Percentiles rank a stretch among this genome's conserved stretches.
Conservation (phyloP, 768 basidiomycete genomes). For the Auriculariales sp. region DNA sequence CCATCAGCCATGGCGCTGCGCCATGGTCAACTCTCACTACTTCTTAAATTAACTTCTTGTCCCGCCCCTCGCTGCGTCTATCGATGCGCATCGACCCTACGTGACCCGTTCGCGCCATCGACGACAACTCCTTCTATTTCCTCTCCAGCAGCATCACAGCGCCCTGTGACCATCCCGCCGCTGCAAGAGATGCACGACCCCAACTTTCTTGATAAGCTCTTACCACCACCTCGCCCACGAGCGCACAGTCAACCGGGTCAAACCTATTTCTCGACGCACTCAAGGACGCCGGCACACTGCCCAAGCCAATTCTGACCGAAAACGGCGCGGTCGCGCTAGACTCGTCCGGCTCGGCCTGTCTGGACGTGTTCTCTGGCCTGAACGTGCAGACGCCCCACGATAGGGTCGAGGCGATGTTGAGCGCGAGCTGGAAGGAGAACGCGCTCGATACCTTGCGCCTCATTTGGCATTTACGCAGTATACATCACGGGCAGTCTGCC, state of each 20-base stretch:
- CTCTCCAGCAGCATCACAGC: slow-evolving; percentile 7
- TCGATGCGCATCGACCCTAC: background rate
- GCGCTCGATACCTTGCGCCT: slow-evolving; percentile 41
- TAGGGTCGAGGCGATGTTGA: slow-evolving; percentile 22
- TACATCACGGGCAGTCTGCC: slow-evolving; percentile 53
- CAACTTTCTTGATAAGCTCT: slow-evolving; percentile 39
- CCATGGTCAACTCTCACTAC: too few relatives aligned
- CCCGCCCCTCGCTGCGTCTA: too few relatives aligned
- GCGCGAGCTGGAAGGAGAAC: slow-evolving; percentile 43
- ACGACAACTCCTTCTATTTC: background rate
- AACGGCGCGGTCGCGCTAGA: slow-evolving; percentile 36
- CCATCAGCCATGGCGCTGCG: too few relatives aligned
- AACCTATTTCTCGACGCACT: slow-evolving; percentile 48
- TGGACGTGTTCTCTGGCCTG: slow-evolving; percentile 44
- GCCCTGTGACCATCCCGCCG: slow-evolving; percentile 30
- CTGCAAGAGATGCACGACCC: slow-evolving; percentile 44
- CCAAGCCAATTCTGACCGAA: slow-evolving; percentile 32
- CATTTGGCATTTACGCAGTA: slow-evolving; percentile 55
- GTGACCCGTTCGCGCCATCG: background rate
- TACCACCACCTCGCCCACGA: slow-evolving; percentile 20
- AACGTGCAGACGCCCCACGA: slow-evolving; percentile 11
- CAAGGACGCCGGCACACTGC: slow-evolving; percentile 18
- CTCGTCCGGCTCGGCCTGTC: slow-evolving; percentile 34
- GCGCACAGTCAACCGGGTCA: background rate
- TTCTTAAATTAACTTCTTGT: too few relatives aligned